Evolutionary conservation across 345 rosid species (phyloP).

Genomic region (Rhizophora apiculata): DNA sequence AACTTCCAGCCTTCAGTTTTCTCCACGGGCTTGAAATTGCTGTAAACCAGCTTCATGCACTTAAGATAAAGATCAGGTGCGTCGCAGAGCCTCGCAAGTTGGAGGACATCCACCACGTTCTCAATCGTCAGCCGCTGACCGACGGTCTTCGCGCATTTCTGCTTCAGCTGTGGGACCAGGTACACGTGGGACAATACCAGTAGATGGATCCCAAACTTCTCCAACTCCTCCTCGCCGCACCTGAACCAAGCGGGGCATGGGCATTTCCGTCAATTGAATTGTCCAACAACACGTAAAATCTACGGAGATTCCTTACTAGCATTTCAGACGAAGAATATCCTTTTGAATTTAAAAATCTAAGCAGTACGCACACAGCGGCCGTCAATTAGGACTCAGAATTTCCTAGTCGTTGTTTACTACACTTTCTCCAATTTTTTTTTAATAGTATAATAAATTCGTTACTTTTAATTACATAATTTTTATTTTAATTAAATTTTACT

Average conservation of each 20-base stretch:
- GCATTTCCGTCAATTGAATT: slow-evolving; percentile 6
- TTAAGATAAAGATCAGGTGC: slow-evolving; percentile 65
- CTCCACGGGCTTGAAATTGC: slow-evolving; percentile 51
- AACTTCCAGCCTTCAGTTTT: slow-evolving; percentile 81
- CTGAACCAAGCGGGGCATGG: slow-evolving; percentile 24
- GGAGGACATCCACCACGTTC: slow-evolving; percentile 74
- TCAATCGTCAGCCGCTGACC: slow-evolving; percentile 47
- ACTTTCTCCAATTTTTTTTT: no score
- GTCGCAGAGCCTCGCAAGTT: slow-evolving; percentile 72
- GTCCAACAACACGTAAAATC: no score
- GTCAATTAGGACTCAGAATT: no score
- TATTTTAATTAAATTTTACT: no score
- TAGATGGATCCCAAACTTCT: slow-evolving; percentile 65
- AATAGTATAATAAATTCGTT: no score
- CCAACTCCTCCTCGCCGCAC: slow-evolving; percentile 57
- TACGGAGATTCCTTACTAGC: no score
- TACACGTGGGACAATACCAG: slow-evolving; percentile 76
- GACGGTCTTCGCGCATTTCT: slow-evolving; percentile 45
- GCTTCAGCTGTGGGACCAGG: slow-evolving; percentile 61
- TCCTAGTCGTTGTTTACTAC: no score
- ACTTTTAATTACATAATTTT: no score
- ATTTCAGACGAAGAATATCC: no score
- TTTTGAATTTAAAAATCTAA: no score
- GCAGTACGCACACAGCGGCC: no score
- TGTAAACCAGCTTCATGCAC: slow-evolving; percentile 50